phyloP scores from a whole-genome alignment of 306 rosid genomes.

The Citrullus mucosospermus region DNA sequence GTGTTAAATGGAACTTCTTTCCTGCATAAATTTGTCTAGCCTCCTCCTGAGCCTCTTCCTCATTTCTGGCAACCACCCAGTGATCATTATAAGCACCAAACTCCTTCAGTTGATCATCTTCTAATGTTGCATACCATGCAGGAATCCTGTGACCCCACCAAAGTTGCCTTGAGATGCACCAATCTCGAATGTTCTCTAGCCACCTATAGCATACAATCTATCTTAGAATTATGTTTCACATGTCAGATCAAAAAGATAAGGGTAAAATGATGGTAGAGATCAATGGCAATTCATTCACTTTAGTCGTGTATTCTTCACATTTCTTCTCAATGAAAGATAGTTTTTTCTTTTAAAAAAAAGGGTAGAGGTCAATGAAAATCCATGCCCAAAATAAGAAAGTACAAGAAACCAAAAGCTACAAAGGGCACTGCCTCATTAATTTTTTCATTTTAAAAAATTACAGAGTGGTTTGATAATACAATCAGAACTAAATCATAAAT shows the following conservation, averaged over 20 bases:
- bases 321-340: neutral
- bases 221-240: neutral
- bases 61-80: constrained; percentile 81
- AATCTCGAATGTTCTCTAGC: constrained; percentile 86
- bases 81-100: constrained; percentile 59
- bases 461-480: no score
- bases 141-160: constrained; percentile 99
- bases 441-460: no score
- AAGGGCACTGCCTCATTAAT: neutral
- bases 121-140: constrained; percentile 74
- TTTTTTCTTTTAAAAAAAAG: neutral
- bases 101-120: constrained; percentile 58
- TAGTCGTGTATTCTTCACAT: neutral
- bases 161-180: constrained; percentile 93
- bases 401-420: neutral
- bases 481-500: no score
- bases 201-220: constrained; percentile 42
- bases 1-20: constrained; percentile 47
- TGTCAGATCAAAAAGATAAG: neutral
- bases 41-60: constrained; percentile 55
- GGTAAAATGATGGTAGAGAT: neutral
- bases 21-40: constrained; percentile 42
- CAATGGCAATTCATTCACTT: neutral
- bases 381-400: neutral
- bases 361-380: neutral